Base-by-base conservation (phyloP, 2,329 filamentous ascomycete species). In the Coniochaeta ligniaria region DNA sequence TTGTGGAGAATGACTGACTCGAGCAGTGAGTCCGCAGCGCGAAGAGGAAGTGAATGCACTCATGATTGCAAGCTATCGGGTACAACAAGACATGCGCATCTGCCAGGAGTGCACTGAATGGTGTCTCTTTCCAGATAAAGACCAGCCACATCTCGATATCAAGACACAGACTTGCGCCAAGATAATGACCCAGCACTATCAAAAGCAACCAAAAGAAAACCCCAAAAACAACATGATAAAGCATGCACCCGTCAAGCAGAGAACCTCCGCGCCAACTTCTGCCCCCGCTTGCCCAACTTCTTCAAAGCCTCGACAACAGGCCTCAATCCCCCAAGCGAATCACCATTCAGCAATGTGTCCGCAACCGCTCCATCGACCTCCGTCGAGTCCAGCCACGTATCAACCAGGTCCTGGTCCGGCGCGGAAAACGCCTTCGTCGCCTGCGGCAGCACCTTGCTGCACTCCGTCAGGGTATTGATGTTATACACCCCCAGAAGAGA, bases 401-500 rank as follows among this genome's bases (percentile, higher is more conserved):
- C 47, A 8, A 31, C 22, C 47, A 52, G 5, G 8, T 31, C 47
- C 47, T 31, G 22, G 14, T 52, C 47, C 14, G 16, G 3, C 22
- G 20, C 47, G 26, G 17, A 47, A 31, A 52, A 52, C 7, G 7
- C 14, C 1, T 6, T 33, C 38, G 9, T 58, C 14, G 54, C 54
- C 52, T 26, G 36, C 1, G 78, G 82, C 11, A 84, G 70, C 2
- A 80, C 80, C 64, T 78, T 76, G 11, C 80, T 82, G 74, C 82
- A 85, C 63, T 84, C 82, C 17, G 76, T 80, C 50, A 85, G 70
- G 24, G 73, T 69, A 68, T 84, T 84, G 69, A 85, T 80, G 66
- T 83, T 83, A 66, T 80, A 76, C 16, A 84, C 81, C 3, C 82
- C 83, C 12, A 85, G 76, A 2, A 85, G 71, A 35, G 77, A 81